Percentiles rank a stretch among this genome's conserved stretches.
Evolutionary conservation across 805 yeast genomes (phyloP).

Genomic region (Zygosaccharomyces bisporus): DNA sequence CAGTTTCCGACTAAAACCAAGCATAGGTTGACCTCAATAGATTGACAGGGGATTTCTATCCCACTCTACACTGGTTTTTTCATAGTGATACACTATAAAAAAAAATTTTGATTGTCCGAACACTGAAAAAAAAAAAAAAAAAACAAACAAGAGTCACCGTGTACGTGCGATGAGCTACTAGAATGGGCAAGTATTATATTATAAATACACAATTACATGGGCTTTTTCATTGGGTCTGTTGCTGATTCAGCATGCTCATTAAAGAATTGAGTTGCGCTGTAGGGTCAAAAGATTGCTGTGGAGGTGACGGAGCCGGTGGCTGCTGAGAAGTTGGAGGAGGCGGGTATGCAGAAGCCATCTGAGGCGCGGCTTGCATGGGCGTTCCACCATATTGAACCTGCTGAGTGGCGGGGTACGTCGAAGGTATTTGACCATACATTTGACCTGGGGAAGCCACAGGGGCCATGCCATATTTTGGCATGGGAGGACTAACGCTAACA

Average conservation of each 20-base stretch:
- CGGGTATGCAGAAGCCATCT: constrained; percentile 13
- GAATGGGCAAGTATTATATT: not conserved
- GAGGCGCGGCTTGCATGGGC: constrained; percentile 16
- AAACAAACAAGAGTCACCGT: not conserved
- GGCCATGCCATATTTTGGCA: constrained; percentile 21
- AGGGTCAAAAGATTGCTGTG: constrained; percentile 32
- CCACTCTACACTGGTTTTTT: not conserved
- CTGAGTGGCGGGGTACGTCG: constrained; percentile 18
- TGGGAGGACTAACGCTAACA: constrained; percentile 32
- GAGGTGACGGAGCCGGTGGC: constrained; percentile 22
- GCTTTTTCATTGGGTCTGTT: constrained; percentile 23
- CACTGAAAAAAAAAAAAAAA: not conserved
- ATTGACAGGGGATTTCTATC: not conserved
- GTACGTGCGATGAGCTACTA: constrained; percentile 1
- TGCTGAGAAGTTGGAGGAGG: constrained; percentile 18
- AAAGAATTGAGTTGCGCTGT: constrained; percentile 42
- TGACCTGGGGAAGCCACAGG: constrained; percentile 18
- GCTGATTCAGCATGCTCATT: constrained; percentile 43
- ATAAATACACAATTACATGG: constrained; percentile 1
- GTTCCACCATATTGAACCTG: constrained; percentile 15
- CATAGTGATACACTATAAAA: not conserved
- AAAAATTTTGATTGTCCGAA: constrained; percentile 4
- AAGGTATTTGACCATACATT: constrained; percentile 24
- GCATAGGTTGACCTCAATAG: constrained; percentile 4
- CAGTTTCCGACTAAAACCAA: constrained; percentile 14